phyloP scores from a whole-genome alignment of 805 yeast species.

The Candida maesae region DNA sequence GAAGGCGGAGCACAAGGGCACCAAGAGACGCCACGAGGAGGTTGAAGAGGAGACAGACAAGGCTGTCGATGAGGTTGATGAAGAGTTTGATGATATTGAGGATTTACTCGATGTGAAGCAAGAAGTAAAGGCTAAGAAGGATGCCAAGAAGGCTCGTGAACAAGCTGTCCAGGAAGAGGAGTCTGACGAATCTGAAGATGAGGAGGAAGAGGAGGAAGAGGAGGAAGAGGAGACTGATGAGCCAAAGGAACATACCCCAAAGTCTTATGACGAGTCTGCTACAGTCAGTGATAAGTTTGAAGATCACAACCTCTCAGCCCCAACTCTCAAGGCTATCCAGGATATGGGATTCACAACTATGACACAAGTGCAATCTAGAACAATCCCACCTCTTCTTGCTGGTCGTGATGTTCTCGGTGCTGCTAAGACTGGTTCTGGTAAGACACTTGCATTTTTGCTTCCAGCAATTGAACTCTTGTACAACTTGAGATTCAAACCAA shows the following conservation, averaged over 20 bases:
- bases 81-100: constrained; percentile 55
- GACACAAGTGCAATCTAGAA: constrained; percentile 94
- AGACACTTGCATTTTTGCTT: constrained; percentile 89
- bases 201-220: constrained; percentile 16
- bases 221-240: constrained; percentile 23
- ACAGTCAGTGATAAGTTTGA: constrained; percentile 32
- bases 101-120: constrained; percentile 46
- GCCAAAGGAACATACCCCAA: constrained; percentile 13
- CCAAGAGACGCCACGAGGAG: constrained; percentile 30
- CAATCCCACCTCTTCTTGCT: constrained; percentile 94
- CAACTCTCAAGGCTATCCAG: constrained; percentile 74
- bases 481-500: constrained; percentile 89
- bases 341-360: constrained; percentile 88
- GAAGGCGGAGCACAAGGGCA: constrained; percentile 19
- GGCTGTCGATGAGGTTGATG: constrained; percentile 51
- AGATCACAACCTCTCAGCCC: constrained; percentile 68
- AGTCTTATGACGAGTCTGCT: constrained; percentile 13
- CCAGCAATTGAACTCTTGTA: constrained; percentile 94
- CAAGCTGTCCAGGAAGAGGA: constrained; percentile 18
- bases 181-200: constrained; percentile 21
- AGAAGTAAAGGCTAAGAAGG: constrained; percentile 19
- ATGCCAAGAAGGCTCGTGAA: constrained; percentile 11
- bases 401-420: constrained; percentile 98
- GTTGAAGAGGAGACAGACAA: constrained; percentile 36
- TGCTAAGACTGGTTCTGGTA: constrained; percentile 99